phyloP scores from a whole-genome alignment of 371 early-diverging fungal species.

The Gilbertella persicaria region DNA sequence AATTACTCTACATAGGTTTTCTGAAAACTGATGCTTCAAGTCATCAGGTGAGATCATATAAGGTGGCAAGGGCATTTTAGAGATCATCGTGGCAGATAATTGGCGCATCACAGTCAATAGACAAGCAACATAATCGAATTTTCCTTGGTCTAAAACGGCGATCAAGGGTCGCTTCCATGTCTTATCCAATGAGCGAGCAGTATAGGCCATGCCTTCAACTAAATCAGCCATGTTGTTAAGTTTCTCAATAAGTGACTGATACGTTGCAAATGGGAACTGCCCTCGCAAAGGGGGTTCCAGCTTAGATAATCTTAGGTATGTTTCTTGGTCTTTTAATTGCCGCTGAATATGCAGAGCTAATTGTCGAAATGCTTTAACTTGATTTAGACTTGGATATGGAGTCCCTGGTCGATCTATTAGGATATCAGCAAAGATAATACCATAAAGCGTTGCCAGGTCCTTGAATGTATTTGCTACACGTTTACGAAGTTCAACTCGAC shows the following conservation, averaged over 20 bases:
- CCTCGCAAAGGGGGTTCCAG: constrained; percentile 47
- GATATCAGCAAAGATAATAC: constrained; percentile 25
- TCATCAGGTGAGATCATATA: constrained; percentile 33
- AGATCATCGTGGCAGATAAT: constrained; percentile 32
- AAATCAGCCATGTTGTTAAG: constrained; percentile 46
- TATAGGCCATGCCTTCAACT: constrained; percentile 34
- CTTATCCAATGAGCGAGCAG: constrained; percentile 14
- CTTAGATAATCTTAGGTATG: constrained; percentile 22
- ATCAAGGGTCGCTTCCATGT: constrained; percentile 25
- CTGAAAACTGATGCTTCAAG: constrained; percentile 19
- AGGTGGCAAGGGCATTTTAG: constrained; percentile 47
- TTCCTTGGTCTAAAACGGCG: constrained; percentile 19
- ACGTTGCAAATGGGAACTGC: constrained; percentile 32
- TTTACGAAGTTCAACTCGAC: constrained; percentile 46
- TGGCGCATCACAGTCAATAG: constrained; percentile 38
- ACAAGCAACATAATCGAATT: constrained; percentile 38
- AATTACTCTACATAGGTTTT: constrained; percentile 17
- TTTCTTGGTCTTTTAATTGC: constrained; percentile 39
- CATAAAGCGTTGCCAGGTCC: constrained; percentile 39
- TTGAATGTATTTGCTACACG: constrained; percentile 36
- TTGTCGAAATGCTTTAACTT: constrained; percentile 31
- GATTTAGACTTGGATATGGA: constrained; percentile 8
- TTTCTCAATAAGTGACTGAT: constrained; percentile 25
- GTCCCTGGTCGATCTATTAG: background rate
- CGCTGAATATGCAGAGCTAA: constrained; percentile 32